Percentiles rank a stretch among this genome's conserved stretches.
These are phyloP conservation scores for Metschnikowia lachancei DNA, from an alignment of 805 yeast species.

Conservation along the genomic window DNA sequence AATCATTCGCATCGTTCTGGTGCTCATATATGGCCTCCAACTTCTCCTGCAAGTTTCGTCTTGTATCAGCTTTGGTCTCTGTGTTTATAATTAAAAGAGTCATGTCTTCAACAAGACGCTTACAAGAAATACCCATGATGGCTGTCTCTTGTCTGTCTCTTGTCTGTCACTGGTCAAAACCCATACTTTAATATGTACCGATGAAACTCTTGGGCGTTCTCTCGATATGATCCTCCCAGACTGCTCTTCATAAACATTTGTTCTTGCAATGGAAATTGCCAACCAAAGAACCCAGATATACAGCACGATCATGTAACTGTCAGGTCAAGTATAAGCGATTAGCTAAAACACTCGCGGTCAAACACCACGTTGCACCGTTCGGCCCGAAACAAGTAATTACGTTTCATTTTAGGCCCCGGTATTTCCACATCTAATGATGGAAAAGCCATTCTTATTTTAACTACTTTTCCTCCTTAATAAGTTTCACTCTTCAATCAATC, in stretches of 20 bases:
- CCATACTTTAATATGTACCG: conserved; percentile 90
- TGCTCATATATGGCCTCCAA: conserved; percentile 68
- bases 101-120: conserved; percentile 92
- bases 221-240: conserved; percentile 72
- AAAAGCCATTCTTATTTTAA: too few species aligned
- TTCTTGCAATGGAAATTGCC: conserved; percentile 93
- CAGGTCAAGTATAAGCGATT: too few species aligned
- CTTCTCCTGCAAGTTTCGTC: conserved; percentile 69
- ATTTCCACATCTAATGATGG: too few species aligned
- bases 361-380: too few species aligned
- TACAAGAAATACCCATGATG: conserved; percentile 97
- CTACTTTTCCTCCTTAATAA: too few species aligned
- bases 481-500: too few species aligned
- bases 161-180: conserved; percentile 97
- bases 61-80: conserved; percentile 73
- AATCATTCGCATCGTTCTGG: conserved; percentile 63
- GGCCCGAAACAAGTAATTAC: too few species aligned
- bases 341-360: too few species aligned
- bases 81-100: conserved; percentile 86
- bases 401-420: too few species aligned
- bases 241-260: conserved; percentile 97
- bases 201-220: conserved; percentile 59
- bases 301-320: conserved; percentile 97
- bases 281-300: conserved; percentile 93
- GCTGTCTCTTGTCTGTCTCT: too few species aligned